Base-by-base conservation (phyloP, 257 asterid species). In the Datura wrightii region DNA sequence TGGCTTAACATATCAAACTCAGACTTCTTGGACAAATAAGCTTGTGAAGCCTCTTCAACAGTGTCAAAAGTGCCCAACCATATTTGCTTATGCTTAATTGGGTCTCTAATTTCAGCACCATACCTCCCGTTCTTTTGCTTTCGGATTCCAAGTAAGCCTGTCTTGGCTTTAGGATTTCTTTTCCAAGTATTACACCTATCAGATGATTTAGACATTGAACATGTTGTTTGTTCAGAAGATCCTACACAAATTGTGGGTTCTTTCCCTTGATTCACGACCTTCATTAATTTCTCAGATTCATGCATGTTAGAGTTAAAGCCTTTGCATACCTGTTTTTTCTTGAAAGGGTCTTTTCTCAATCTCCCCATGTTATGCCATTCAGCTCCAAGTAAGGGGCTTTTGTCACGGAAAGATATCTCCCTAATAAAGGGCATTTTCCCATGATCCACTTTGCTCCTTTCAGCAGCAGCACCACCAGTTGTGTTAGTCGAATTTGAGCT, bases 51-150 rank as follows among this genome's bases (percentile, higher is more conserved):
- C 39, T 72, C 80, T 19, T 72, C 80, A 72, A 46, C 8, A 19
- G 58, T 19, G 58, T 72, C 54, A 46, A 72, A 72, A 72, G 80
- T 72, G 52, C 58, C 80, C 36, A 72, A 11, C 80, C 80, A 72
- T 42, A 46, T 41, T n/a, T 44, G 10, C n/a, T 72, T 72, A 72
- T 72, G 80, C 80, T 1, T 72, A 72, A 48, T 72, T 19, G 41
- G 80, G 5, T 46, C 80, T 46, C 41, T 72, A 72, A 46, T 72
- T 24, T 5, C 58, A 74, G 58, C 80, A 46, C 80, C 54, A 74
- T 46, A 74, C 31, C 42, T 74, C 42, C 59, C 80, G 11, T 74
- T 74, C 80, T 74, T 74, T 74, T 74, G 59, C 59, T 24, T 74
- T 6, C 80, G 41, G 39, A 74, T 3, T 46, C 80, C 80, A 48